phyloP scores from a whole-genome alignment of 1,139 yeast genomes.

The Geotrichum phurueaensis region DNA sequence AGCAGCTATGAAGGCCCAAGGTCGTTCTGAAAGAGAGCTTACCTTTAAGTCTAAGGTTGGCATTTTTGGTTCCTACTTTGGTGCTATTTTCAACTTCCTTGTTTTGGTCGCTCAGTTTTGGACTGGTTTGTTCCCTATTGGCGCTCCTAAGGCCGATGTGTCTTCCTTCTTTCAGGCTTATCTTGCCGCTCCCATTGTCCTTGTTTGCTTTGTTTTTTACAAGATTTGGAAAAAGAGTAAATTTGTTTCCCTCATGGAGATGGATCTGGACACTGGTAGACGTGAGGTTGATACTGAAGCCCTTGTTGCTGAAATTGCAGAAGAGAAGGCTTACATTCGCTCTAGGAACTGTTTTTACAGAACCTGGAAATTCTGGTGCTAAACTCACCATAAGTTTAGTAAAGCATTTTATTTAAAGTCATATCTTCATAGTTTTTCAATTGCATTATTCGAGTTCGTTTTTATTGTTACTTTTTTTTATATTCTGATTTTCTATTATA shows the following conservation, averaged over 20 bases:
- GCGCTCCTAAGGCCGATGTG: conserved; percentile 40
- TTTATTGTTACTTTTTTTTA: too few relatives aligned
- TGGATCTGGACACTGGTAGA: conserved; percentile 52
- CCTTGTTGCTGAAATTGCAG: conserved; percentile 46
- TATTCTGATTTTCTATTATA: not conserved
- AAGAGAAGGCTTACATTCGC: conserved; percentile 40
- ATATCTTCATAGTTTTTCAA: not conserved
- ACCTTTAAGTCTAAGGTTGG: conserved; percentile 70
- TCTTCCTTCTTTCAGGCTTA: conserved; percentile 48
- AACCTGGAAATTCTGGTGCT: conserved; percentile 47
- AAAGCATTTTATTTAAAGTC: not conserved
- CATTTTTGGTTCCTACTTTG: conserved; percentile 61
- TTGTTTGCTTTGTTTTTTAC: conserved; percentile 47
- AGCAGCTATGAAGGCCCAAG: conserved; percentile 60
- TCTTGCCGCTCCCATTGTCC: conserved; percentile 49
- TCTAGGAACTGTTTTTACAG: conserved; percentile 38
- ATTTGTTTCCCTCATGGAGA: conserved; percentile 44
- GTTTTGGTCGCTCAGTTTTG: conserved; percentile 77
- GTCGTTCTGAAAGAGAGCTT: conserved; percentile 59
- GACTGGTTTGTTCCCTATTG: conserved; percentile 70
- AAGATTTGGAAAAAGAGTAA: conserved; percentile 45
- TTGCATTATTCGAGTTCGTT: not conserved
- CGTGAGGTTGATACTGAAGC: conserved; percentile 50
- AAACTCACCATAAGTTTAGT: conserved; percentile 3
- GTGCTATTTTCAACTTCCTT: conserved; percentile 52